phyloP scores from a whole-genome alignment of 1,284 basidiomycete species.

The Volvariella volvacea region DNA sequence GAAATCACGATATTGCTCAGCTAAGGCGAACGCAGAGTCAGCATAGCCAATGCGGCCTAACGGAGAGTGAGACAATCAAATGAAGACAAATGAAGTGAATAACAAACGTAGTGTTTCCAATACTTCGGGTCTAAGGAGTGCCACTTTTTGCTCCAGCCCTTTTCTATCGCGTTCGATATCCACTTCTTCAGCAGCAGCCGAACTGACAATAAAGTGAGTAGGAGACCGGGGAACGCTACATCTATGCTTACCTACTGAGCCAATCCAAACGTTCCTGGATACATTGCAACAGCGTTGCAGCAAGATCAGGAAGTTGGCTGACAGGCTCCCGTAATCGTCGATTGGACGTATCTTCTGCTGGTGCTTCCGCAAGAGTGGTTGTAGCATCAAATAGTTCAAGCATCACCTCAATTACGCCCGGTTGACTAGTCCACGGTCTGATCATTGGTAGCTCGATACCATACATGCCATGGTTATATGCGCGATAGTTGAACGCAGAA shows the following conservation, averaged over 20 bases:
- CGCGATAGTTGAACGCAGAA: slow-evolving; percentile 70
- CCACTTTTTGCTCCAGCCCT: slow-evolving; percentile 60
- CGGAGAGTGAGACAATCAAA: slow-evolving; percentile 5
- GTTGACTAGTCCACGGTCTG: slow-evolving; percentile 81
- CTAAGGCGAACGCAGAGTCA: slow-evolving; percentile 70
- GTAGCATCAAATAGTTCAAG: slow-evolving; percentile 72
- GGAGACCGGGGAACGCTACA: background rate
- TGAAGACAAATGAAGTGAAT: slow-evolving; percentile 13
- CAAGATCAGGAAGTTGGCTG: slow-evolving; percentile 69
- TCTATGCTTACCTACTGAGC: slow-evolving; percentile 48
- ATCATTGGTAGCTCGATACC: slow-evolving; percentile 67
- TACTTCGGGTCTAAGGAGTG: slow-evolving; percentile 62
- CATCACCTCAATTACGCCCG: slow-evolving; percentile 61
- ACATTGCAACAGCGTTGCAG: slow-evolving; percentile 61
- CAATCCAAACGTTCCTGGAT: slow-evolving; percentile 70
- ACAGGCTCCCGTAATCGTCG: slow-evolving; percentile 29
- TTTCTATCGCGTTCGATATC: slow-evolving; percentile 45
- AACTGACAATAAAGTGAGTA: slow-evolving; percentile 22
- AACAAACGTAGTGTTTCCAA: slow-evolving; percentile 71
- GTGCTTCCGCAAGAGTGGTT: slow-evolving; percentile 38
- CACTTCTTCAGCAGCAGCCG: slow-evolving; percentile 36
- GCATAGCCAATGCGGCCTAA: slow-evolving; percentile 63
- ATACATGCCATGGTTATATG: slow-evolving; percentile 68
- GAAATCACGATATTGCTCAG: slow-evolving; percentile 84
- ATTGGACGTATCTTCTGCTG: slow-evolving; percentile 21